Conservation (phyloP, 2,329 filamentous ascomycete species). For the Colletotrichum tabaci region DNA sequence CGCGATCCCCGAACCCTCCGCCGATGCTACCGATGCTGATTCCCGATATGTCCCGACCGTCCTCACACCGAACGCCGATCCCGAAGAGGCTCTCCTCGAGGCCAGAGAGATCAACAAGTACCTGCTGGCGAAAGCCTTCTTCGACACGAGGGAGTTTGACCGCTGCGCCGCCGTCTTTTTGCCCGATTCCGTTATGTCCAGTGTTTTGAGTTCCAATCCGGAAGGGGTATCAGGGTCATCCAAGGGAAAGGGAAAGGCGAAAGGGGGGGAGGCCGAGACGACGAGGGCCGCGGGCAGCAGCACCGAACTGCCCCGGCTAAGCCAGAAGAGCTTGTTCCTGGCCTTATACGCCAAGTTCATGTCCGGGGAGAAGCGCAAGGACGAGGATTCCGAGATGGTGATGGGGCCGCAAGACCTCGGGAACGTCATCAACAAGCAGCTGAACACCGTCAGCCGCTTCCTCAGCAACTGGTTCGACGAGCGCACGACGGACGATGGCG, state of each 20-base stretch:
- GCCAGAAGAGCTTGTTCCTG: conserved; percentile 93
- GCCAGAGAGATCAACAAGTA: conserved; percentile 86
- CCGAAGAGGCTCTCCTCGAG: conserved; percentile 82
- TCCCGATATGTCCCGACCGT: conserved; percentile 61
- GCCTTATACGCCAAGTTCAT: conserved; percentile 94
- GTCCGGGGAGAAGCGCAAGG: conserved; percentile 94
- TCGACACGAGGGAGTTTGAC: conserved; percentile 95
- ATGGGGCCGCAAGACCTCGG: conserved; percentile 93
- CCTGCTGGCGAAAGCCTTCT: conserved; percentile 91
- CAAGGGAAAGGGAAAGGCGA: conserved; percentile 74
- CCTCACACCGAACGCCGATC: conserved; percentile 73
- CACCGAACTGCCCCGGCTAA: conserved; percentile 70
- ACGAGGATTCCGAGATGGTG: conserved; percentile 98
- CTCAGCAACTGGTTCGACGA: conserved; percentile 86
- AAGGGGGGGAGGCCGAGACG: conserved; percentile 44
- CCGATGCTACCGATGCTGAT: conserved; percentile 62
- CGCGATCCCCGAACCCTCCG: conserved; percentile 76
- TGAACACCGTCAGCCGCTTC: conserved; percentile 81
- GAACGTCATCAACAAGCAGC: conserved; percentile 86
- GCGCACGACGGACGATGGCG: conserved; percentile 70
- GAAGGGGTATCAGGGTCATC: conserved; percentile 56
- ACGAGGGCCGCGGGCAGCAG: conserved; percentile 44
- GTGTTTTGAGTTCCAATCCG: conserved; percentile 69
- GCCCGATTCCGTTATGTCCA: conserved; percentile 82
- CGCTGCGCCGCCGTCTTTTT: conserved; percentile 92